Base-by-base conservation (phyloP, 2,329 filamentous ascomycete species). In the Cladorrhinum sp. region DNA sequence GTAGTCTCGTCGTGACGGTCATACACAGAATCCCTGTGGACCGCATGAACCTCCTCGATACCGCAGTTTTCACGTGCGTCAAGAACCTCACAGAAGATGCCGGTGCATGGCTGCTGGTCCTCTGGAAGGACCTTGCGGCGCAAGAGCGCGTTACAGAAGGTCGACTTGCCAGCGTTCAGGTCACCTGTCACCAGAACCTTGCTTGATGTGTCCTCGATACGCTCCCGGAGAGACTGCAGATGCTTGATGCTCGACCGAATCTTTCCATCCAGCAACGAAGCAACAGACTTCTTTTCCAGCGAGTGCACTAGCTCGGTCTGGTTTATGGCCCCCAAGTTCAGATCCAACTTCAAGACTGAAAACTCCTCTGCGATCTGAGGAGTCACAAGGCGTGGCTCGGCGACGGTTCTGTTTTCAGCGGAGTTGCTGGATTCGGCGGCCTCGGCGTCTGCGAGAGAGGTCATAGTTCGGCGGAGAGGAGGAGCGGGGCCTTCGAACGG, bases 171-270 rank as follows among this genome's bases (percentile, higher is more conserved):
- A 8, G 95, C 94, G 72, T 99, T 99, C 58, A 99, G 77, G 73
- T 99, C 95, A 70, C 95, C 95, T 0, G 95, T 99, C 18, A 99
- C 88, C 61, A 99, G 78, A 1, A 99, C 95, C 74, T 99, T 99
- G 76, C 94, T 98, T 3, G 94, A 91, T 0, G 92, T 98, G 74
- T 99, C 95, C 73, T 98, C 95, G 64, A 99, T 99, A 57, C 95
- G 88, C 67, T 98, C 95, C 62, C 92, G 87, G 33, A 99, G 81
- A 0, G 91, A 87, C 59, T 91, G 82, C 1, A 99, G 82, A 75
- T 99, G 95, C 69, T 92, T 92, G 72, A 98, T 90, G 73, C 92
- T 97, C 64, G 95, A 91, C 69, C 88, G 89, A 69, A 99, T 96
- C 76, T 96, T 96, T 24, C 92, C 93, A 73, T 98, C 94, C 42